Evolutionary conservation across 768 basidiomycete genomes (phyloP).

Genomic region (Lentinula raphanica): DNA sequence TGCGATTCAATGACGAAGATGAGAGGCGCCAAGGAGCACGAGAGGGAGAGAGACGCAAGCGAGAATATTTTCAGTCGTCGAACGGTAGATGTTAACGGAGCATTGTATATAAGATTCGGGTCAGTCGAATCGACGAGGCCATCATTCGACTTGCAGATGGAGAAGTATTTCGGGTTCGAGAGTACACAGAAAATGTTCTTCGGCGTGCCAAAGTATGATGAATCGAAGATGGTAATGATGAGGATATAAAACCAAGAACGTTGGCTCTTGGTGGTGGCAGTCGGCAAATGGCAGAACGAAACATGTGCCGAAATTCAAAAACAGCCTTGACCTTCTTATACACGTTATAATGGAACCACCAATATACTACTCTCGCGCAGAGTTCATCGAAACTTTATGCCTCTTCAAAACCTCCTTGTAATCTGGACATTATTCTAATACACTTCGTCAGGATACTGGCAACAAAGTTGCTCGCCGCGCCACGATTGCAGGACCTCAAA

Average conservation of each 20-base stretch:
- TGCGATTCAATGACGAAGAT: constrained; percentile 78
- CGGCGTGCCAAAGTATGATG: background rate
- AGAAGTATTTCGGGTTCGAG: background rate
- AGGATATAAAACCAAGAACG: background rate
- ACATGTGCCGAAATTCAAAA: constrained; percentile 1
- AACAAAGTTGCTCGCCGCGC: constrained; percentile 94
- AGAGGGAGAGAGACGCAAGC: constrained; percentile 67
- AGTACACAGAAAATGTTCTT: background rate
- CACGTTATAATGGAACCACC: constrained; percentile 60
- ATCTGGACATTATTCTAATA: background rate
- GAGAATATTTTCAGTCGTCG: constrained; percentile 80
- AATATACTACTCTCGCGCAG: constrained; percentile 73
- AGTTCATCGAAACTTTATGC: constrained; percentile 85
- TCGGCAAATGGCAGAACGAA: background rate
- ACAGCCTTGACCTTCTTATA: background rate
- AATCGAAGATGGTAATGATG: background rate
- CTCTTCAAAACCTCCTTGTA: too few species aligned
- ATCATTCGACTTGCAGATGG: background rate
- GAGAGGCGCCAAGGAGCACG: constrained; percentile 67
- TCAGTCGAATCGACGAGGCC: background rate
- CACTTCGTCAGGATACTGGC: constrained; percentile 69
- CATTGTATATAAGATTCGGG: constrained; percentile 41
- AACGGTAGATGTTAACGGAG: constrained; percentile 70
- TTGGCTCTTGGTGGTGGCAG: background rate
- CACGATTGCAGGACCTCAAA: constrained; percentile 88